A percentile compares a stretch with the other conserved stretches of the same genome.
Conservation (phyloP, 495 filamentous ascomycete species). For the Xylaria flabelliformis region DNA sequence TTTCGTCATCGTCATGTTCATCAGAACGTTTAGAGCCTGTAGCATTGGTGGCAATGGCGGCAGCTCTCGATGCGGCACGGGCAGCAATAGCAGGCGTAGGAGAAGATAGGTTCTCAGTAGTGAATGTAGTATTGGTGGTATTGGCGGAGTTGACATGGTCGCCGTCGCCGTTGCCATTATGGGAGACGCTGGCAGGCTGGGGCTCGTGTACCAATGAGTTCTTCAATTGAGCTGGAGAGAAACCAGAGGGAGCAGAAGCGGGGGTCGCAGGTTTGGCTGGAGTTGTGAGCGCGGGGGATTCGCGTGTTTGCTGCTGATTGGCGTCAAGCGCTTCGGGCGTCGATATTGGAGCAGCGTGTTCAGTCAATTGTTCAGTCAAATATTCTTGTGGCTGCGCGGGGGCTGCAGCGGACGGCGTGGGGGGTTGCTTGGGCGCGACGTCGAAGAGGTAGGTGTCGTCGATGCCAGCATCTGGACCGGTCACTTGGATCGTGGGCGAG, state of each 20-base stretch:
- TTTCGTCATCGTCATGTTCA: conserved; percentile 46
- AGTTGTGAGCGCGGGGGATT: conserved; percentile 3
- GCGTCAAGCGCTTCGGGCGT: conserved; percentile 9
- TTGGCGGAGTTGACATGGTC: conserved; percentile 31
- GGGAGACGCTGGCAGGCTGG: conserved; percentile 31
- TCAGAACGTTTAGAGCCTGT: conserved; percentile 46
- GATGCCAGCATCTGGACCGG: conserved; percentile 47
- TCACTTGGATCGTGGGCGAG: conserved; percentile 51
- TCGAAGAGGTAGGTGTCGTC: conserved; percentile 75
- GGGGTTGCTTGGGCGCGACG: conserved; percentile 28
- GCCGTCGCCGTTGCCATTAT: not conserved
- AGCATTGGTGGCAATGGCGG: conserved; percentile 52
- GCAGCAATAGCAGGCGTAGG: conserved; percentile 69
- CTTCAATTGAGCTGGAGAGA: conserved; percentile 33
- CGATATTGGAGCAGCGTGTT: conserved; percentile 8
- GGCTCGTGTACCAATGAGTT: conserved; percentile 30
- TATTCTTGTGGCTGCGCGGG: conserved; percentile 1
- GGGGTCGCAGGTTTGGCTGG: not conserved
- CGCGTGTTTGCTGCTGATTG: conserved; percentile 16
- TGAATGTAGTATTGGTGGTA: conserved; percentile 58
- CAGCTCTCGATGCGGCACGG: conserved; percentile 59
- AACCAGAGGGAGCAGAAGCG: not conserved
- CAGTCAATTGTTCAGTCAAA: not conserved
- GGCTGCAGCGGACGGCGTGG: not conserved
- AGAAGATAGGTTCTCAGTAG: conserved; percentile 69